Conservation (phyloP, 805 yeast genomes). For the Candida insectalens region DNA sequence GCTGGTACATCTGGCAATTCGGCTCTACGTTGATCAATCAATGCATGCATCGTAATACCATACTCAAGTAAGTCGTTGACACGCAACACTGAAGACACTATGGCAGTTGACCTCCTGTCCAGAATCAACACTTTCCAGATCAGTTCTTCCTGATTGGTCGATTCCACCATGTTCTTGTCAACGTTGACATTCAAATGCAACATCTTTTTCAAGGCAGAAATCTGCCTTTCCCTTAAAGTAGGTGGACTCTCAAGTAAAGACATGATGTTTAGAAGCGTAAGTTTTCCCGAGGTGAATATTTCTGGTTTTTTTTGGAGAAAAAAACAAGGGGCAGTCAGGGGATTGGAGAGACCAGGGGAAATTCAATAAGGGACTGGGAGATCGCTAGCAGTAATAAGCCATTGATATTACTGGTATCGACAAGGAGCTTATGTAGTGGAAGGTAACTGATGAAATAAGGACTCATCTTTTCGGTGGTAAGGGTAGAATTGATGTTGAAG, state of each 20-base stretch:
- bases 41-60: constrained; percentile 86
- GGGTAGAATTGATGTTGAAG: no score
- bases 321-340: no score
- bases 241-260: constrained; percentile 10
- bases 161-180: constrained; percentile 40
- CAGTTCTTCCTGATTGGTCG: constrained; percentile 53
- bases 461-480: no score
- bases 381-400: no score
- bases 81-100: constrained; percentile 83
- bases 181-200: constrained; percentile 75
- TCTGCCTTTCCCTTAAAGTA: constrained; percentile 21
- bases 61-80: constrained; percentile 84
- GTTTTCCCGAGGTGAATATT: no score
- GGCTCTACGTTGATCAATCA: constrained; percentile 64
- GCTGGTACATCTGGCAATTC: constrained; percentile 92
- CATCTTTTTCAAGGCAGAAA: constrained; percentile 61
- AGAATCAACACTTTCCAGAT: constrained; percentile 88
- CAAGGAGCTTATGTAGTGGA: no score
- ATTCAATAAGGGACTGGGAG: no score
- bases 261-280: no score
- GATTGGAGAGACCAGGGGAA: no score
- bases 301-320: no score
- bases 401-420: no score
- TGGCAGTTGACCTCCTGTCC: constrained; percentile 72
- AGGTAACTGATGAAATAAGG: no score